These are phyloP conservation scores for Pleurotus djamor DNA, from an alignment of 768 basidiomycete genomes.

Conservation along the genomic window DNA sequence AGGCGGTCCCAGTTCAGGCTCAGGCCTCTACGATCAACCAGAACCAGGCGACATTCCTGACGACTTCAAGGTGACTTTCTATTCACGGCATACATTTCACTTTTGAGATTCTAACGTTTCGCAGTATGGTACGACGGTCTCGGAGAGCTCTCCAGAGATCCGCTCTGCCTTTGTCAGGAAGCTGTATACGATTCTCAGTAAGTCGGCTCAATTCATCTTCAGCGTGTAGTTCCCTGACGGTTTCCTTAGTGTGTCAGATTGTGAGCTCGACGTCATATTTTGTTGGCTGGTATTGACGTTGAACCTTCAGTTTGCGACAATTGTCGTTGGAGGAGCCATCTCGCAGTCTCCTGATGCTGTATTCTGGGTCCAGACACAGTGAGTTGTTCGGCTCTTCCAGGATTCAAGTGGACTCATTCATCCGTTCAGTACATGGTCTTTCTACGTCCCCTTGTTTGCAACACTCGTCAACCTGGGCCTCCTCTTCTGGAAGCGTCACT, in stretches of 20 bases:
- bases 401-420: neutral
- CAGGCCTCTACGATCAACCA: conserved; percentile 73
- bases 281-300: too few species aligned
- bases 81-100: too few species aligned
- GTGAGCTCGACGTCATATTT: conserved; percentile 46
- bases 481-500: conserved; percentile 92
- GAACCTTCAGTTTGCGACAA: conserved; percentile 58
- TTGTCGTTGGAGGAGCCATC: conserved; percentile 70
- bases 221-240: conserved; percentile 1
- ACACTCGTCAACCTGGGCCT: conserved; percentile 77
- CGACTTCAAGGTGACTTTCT: conserved; percentile 93
- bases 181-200: conserved; percentile 87
- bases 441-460: conserved; percentile 77
- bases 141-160: conserved; percentile 76
- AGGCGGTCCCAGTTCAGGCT: conserved; percentile 31
- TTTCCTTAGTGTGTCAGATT: conserved; percentile 62
- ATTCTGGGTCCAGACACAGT: conserved; percentile 74
- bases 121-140: conserved; percentile 80
- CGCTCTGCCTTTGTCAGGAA: conserved; percentile 87
- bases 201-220: conserved; percentile 25
- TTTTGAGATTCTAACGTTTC: neutral
- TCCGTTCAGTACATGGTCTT: conserved; percentile 63
- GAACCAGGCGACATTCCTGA: conserved; percentile 76
- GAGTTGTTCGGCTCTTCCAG: conserved; percentile 20
- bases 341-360: conserved; percentile 60